Evolutionary conservation across 2,329 filamentous ascomycete species (phyloP).

Genomic region (Dothistroma pini): DNA sequence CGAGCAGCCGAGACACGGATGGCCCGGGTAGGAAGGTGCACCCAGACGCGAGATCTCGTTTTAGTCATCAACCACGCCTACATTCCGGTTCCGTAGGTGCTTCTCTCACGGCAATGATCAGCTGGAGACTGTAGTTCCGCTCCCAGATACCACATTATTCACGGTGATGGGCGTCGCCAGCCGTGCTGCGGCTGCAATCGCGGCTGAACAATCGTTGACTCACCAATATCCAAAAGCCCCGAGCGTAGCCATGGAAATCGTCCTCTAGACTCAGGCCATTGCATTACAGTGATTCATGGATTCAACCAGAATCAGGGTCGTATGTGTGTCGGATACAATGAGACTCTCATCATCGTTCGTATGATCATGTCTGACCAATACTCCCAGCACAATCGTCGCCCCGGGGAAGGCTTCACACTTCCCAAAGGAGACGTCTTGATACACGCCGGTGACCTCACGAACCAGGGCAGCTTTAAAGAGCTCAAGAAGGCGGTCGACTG

Average conservation of each 20-base stretch:
- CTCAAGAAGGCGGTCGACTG: slow-evolving; percentile 61
- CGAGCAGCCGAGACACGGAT: too few relatives aligned
- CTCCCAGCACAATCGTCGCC: slow-evolving; percentile 55
- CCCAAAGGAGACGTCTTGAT: slow-evolving; percentile 71
- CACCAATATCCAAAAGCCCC: neutral
- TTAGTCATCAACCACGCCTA: too few relatives aligned
- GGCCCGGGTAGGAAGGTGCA: too few relatives aligned
- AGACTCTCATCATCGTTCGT: slow-evolving; percentile 4
- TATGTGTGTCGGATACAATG: slow-evolving; percentile 67
- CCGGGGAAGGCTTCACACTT: slow-evolving; percentile 54
- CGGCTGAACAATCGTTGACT: neutral
- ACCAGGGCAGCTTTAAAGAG: slow-evolving; percentile 59
- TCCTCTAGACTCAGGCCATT: neutral
- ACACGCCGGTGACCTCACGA: slow-evolving; percentile 73
- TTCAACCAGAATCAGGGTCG: slow-evolving; percentile 55
- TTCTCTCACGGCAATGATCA: too few relatives aligned
- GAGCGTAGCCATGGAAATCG: too few relatives aligned
- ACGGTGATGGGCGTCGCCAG: too few relatives aligned
- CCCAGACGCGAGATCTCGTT: too few relatives aligned
- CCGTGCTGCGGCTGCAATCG: neutral
- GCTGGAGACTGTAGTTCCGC: too few relatives aligned
- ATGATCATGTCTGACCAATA: slow-evolving; percentile 1
- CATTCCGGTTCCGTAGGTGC: too few relatives aligned
- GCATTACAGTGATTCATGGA: slow-evolving; percentile 1
- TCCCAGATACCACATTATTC: too few relatives aligned